Percentiles rank a stretch among this genome's conserved stretches.
Evolutionary conservation across 106 monocot species (phyloP).

Genomic region (Dendrobium huoshanense): DNA sequence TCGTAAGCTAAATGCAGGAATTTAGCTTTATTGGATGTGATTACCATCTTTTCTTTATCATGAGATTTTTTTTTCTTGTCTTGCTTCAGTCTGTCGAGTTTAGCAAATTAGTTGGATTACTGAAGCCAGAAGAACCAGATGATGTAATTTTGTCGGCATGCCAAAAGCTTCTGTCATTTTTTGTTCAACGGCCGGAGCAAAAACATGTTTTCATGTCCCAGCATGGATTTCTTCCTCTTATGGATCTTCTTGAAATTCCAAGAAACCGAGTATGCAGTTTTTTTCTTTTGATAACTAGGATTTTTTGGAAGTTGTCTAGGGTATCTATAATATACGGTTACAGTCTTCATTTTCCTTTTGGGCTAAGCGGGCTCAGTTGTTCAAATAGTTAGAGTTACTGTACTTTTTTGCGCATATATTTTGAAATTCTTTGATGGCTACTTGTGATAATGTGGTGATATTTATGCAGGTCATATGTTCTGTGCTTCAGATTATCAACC

Average conservation of each 20-base stretch:
- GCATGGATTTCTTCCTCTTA: slow-evolving; percentile 72
- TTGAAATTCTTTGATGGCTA: not conserved
- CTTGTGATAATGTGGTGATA: not conserved
- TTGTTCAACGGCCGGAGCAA: slow-evolving; percentile 71
- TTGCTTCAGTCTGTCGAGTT: slow-evolving; percentile 43
- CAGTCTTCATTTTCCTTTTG: not conserved
- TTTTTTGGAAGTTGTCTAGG: not conserved
- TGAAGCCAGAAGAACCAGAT: slow-evolving; percentile 59
- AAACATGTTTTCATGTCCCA: slow-evolving; percentile 70
- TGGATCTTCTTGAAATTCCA: slow-evolving; percentile 86
- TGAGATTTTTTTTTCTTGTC: not conserved
- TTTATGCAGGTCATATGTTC: slow-evolving; percentile 56
- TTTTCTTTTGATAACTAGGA: not conserved
- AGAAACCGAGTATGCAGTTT: slow-evolving; percentile 58
- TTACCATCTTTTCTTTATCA: slow-evolving; percentile 1
- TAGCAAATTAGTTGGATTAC: slow-evolving; percentile 52
- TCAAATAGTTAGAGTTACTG: not conserved
- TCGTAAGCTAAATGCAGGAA: not conserved
- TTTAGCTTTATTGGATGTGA: not conserved
- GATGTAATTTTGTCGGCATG: slow-evolving; percentile 57
- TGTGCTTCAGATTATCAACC: slow-evolving; percentile 81
- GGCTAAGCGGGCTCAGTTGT: not conserved
- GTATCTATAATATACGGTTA: not conserved
- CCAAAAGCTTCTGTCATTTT: slow-evolving; percentile 58
- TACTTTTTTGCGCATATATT: too few relatives aligned